These are phyloP conservation scores for Calonectria honghensis DNA, from an alignment of 2,329 filamentous ascomycete genomes.

Conservation along the genomic window DNA sequence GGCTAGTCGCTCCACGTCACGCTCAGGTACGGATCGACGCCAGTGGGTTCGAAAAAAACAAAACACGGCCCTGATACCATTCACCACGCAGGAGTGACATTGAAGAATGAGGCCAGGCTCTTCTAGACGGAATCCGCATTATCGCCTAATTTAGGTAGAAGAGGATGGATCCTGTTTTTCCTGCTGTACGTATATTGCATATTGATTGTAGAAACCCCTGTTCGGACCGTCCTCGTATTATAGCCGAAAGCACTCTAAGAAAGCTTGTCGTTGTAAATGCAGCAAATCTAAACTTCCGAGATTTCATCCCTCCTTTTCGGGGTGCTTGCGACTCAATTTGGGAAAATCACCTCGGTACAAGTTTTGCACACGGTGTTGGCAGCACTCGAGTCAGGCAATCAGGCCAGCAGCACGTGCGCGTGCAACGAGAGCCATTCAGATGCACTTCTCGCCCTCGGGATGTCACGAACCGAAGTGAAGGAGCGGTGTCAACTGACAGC, in stretches of 20 bases:
- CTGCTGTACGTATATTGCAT: neutral
- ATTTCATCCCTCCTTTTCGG: neutral
- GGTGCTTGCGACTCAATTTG: neutral
- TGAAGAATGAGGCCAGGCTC: neutral
- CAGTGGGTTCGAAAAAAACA: neutral
- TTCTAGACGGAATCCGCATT: neutral
- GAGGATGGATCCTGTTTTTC: neutral
- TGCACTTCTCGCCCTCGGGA: neutral
- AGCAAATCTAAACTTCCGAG: neutral
- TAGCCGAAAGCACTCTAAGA: neutral
- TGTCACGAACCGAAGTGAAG: neutral
- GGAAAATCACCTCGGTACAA: neutral
- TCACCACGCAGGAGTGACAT: neutral
- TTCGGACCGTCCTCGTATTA: neutral
- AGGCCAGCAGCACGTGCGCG: slow-evolving; percentile 1
- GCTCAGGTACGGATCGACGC: neutral
- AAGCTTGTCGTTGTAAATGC: neutral
- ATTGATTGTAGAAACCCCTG: neutral
- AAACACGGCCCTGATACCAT: neutral
- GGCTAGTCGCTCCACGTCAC: neutral
- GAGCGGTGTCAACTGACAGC: slow-evolving; percentile 12
- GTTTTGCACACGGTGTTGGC: neutral
- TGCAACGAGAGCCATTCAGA: neutral
- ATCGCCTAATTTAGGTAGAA: neutral
- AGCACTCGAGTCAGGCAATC: neutral